Base-by-base conservation (phyloP, 2,329 filamentous ascomycete species). In the Aureobasidium leucospermi region DNA sequence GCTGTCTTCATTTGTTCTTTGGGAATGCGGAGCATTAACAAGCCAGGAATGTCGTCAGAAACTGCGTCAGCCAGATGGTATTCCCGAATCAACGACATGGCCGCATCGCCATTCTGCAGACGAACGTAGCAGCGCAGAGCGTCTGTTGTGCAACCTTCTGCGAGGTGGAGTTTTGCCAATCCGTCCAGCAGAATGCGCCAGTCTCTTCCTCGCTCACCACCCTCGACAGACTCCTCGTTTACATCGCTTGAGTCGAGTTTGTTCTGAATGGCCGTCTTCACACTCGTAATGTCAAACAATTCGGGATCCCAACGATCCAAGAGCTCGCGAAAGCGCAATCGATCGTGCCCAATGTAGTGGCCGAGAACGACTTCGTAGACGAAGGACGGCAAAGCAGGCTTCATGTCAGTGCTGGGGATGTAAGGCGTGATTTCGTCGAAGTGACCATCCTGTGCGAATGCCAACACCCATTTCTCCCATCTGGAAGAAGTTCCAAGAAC, bases 391-490 rank as follows among this genome's bases (percentile, higher is more conserved):
- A 99, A 80, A 0, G 90, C 87, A 7, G 92, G 92, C 31, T 83
- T 83, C 70, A 95, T 80, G n/a, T 85, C 84, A 57, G 86, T 82
- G 1, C 83, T 85, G 0, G 94, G 94, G 32, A 99, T 89, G 67
- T 88, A 86, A 38, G 88, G 82, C 5, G 89, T 88, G 62, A 99
- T 96, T 66, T 96, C 92, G 70, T 96, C 90, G 66, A 96, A 90
- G 68, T 86, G 90, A 64, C 89, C 83, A 2, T 89, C 88, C 42
- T 90, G 87, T 7, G 91, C 90, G 74, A 99, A 99, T 0, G 84
- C 87, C 84, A 89, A 95, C 5, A 95, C 88, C 91, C 93, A 97
- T 67, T 95, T 90, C 74, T 97, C 92, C 94, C 94, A 99, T 65
- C 87, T 80, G 49, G 87, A 80, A 1, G 90, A 85, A 1, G 87